Base-by-base conservation (phyloP, 441 rosid species). In the Populus hybrid region DNA sequence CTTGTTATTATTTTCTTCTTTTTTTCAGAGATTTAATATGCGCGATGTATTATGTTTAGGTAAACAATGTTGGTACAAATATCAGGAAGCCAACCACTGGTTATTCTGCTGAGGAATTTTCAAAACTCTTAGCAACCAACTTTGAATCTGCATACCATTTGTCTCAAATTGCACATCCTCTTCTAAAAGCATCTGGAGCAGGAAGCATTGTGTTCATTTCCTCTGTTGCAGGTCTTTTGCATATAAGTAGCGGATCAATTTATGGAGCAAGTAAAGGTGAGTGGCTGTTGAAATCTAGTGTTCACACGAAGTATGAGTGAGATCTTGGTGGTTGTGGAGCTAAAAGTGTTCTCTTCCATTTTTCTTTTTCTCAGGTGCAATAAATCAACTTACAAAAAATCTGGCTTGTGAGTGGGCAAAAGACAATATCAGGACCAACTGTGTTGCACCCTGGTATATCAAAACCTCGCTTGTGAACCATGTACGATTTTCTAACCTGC, bases 381-480 rank as follows among this genome's bases (percentile, higher is more conserved):
- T 95, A 59, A 93, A 95, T 85, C 99, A 93, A 79, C 89, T 95
- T 50, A 84, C 99, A 34, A 93, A 83, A 78, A 89, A 88, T 83
- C 86, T 95, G 84, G 99, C 99, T 79, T 95, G 98, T 23, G 98
- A 95, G 76, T 91, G 99, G 99, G 98, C 99, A 32, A 84, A 84
- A 11, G 99, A 93, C 88, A 93, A 92, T 73, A 95, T 93, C 78
- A 88, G 98, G 83, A 85, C 87, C 69, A 95, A 95, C 79, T 72
- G 83, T 63, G 94, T 95, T 36, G 95, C 97, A 8, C 99, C 99
- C 5, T 93, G 97, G 98, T 93, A 89, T 77, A 95, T 72, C 83
- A 89, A 63, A 81, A 95, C 98, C 83, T 86, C 98, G 0, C 91
- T 92, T 10, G 97, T 89, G 24, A 87, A 93, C 78, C 63, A 73